Percentiles rank a stretch among this genome's conserved stretches.
These are phyloP conservation scores for Saccharomycopsis sp. DNA, from an alignment of 805 yeast species.

Conservation along the genomic window DNA sequence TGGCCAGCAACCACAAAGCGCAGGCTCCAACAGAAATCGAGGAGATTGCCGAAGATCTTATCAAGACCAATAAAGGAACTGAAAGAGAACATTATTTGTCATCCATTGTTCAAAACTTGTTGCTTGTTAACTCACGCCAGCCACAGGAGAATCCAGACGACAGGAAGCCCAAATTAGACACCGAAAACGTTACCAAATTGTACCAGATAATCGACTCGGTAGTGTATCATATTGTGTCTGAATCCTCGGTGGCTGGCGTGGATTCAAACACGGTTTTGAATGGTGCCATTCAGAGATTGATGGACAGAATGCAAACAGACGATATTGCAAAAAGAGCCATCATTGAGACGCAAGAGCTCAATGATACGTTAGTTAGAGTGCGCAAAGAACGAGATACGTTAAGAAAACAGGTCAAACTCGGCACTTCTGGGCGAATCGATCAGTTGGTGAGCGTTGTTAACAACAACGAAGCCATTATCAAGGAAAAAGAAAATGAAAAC, in stretches of 20 bases:
- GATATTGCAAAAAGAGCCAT: conserved; percentile 76
- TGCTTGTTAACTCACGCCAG: conserved; percentile 32
- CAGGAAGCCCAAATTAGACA: conserved; percentile 17
- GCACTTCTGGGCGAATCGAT: conserved; percentile 68
- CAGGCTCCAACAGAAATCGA: conserved; percentile 12
- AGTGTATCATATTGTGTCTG: conserved; percentile 27
- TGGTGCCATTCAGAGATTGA: conserved; percentile 66
- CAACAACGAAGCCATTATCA: conserved; percentile 55
- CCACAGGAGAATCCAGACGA: neutral
- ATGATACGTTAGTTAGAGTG: conserved; percentile 48
- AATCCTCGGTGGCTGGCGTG: conserved; percentile 39
- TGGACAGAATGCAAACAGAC: conserved; percentile 73
- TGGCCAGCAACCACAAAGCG: conserved; percentile 18
- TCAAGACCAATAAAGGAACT: conserved; percentile 40
- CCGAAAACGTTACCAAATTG: conserved; percentile 27
- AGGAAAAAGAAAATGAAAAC: conserved; percentile 54
- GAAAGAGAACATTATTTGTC: conserved; percentile 45
- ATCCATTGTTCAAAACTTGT: conserved; percentile 48
- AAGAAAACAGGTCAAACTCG: conserved; percentile 60
- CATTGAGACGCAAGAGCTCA: conserved; percentile 46
- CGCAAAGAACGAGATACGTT: conserved; percentile 55
- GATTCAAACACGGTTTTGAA: conserved; percentile 59
- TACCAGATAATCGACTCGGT: conserved; percentile 60
- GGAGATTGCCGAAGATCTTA: conserved; percentile 33
- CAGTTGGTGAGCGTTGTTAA: conserved; percentile 52